These are phyloP conservation scores for Juncus inflexus DNA, from an alignment of 176 grass and related monocot species.

Conservation along the genomic window DNA sequence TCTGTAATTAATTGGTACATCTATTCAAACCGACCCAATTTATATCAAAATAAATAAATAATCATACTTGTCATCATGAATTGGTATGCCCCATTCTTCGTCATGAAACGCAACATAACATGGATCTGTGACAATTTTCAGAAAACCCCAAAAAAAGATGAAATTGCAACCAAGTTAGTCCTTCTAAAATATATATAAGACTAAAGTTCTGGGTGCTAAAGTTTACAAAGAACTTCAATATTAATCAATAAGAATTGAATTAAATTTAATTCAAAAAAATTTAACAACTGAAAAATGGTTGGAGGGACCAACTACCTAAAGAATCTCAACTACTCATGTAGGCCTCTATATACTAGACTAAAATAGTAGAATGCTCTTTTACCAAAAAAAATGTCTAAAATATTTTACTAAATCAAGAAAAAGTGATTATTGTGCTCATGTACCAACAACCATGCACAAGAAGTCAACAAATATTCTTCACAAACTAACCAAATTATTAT, in stretches of 20 bases:
- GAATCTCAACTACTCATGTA: constrained; percentile 16
- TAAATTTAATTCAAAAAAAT: constrained; percentile 14
- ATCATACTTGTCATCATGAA: constrained; percentile 80
- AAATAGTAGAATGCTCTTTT: neutral
- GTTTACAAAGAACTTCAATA: too few relatives aligned
- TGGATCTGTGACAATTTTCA: constrained; percentile 40
- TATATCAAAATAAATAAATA: neutral
- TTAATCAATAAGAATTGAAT: neutral
- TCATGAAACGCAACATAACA: constrained; percentile 80
- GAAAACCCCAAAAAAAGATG: constrained; percentile 11
- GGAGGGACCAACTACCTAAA: neutral
- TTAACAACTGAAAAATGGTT: neutral
- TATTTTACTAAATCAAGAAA: constrained; percentile 3
- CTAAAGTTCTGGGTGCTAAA: neutral
- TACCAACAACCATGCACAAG: constrained; percentile 13
- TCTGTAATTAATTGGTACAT: too few relatives aligned
- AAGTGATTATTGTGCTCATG: constrained; percentile 4
- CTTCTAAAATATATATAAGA: neutral
- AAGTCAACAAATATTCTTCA: constrained; percentile 11
- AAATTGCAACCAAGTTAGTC: neutral
- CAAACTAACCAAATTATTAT: constrained; percentile 3
- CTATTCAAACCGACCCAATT: too few relatives aligned
- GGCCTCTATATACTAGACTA: constrained; percentile 1
- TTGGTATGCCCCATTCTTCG: constrained; percentile 8
- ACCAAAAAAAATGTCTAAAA: neutral